Evolutionary conservation across 129 eudicot genomes (phyloP), one percentile per base, ranked within the genome.

Genomic region (Scalesia atractyloides): DNA sequence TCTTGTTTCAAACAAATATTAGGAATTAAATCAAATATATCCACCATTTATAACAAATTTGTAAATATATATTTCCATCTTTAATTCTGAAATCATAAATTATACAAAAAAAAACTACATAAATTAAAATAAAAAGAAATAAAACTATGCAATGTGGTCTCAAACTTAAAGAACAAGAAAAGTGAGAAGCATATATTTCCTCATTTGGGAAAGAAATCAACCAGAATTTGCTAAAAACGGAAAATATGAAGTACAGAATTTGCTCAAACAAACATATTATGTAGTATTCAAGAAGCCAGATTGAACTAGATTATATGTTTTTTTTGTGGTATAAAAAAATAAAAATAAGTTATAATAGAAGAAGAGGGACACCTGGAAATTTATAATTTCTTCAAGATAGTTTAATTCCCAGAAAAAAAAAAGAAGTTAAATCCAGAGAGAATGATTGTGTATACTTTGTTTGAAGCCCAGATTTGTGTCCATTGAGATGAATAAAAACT

Each of bases 291-390:
- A 41, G 46, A 41, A 41, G 34, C 34, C 34, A 30, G 34, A 30
- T 30, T 30, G 34, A 30, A 30, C 34, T 30, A 30, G 34, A 30
- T 30, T 30, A 30, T 7, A 41, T 7, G 46, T 41, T 41, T 41
- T 7, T 41, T 7, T 41, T 41, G 11, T 41, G 46, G 10, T 7
- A 41, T 7, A 41, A 41, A 39, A 39, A 39, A 5, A 39, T 6
- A 39, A 5, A 39, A 5, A 39, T 0, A 39, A 39, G 44, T 39
- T 41, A 41, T 41, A 41, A 41, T 41, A 41, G 46, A 41, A 56
- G 44, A 56, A 71, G 54, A 39, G 41, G n/a, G 66, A 22, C 20
- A 70, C 15, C 53, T 53, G 5, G 41, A 41, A 70, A 70, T 36
- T 16, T 56, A 36, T 34, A 19, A 54, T 12, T 20, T 17, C 26